These are phyloP conservation scores for Kodamaea restingae DNA, from an alignment of 805 yeast genomes.

Conservation along the genomic window DNA sequence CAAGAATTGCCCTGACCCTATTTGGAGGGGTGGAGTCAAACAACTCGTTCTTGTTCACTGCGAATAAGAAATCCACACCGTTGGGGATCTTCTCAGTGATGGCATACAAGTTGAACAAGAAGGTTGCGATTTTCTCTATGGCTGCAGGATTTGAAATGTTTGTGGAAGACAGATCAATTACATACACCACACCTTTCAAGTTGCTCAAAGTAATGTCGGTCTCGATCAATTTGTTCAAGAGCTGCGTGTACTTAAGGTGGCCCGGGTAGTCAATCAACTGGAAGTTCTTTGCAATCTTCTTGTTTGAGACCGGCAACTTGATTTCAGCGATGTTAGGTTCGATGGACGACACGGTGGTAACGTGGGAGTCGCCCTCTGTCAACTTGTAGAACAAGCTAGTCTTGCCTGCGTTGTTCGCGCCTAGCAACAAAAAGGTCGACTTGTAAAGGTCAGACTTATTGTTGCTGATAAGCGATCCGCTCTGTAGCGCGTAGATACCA, in stretches of 20 bases:
- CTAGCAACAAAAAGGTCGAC: conserved; percentile 62
- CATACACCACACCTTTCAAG: conserved; percentile 64
- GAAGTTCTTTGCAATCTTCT: conserved; percentile 34
- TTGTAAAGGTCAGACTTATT: conserved; percentile 19
- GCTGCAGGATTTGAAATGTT: conserved; percentile 39
- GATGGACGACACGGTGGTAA: conserved; percentile 35
- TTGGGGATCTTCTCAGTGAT: conserved; percentile 60
- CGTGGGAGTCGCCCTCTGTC: conserved; percentile 6
- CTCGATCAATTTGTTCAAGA: conserved; percentile 48
- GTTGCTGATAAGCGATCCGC: conserved; percentile 7
- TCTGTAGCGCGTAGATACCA: conserved; percentile 22
- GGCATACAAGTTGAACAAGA: conserved; percentile 55
- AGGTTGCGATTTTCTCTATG: conserved; percentile 47
- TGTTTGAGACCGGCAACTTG: conserved; percentile 32
- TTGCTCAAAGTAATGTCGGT: conserved; percentile 34
- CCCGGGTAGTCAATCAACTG: conserved; percentile 84
- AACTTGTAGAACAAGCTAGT: conserved; percentile 49
- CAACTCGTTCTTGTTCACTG: conserved; percentile 80
- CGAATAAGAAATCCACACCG: conserved; percentile 72
- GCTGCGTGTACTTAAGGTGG: conserved; percentile 65
- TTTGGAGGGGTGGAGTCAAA: conserved; percentile 74
- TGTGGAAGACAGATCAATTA: conserved; percentile 70
- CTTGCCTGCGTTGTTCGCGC: conserved; percentile 65
- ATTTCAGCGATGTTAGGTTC: conserved; percentile 31
- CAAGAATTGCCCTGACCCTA: conserved; percentile 58